Evolutionary conservation across 495 filamentous ascomycete species (phyloP).

Genomic region (Penicillium crystallinum): DNA sequence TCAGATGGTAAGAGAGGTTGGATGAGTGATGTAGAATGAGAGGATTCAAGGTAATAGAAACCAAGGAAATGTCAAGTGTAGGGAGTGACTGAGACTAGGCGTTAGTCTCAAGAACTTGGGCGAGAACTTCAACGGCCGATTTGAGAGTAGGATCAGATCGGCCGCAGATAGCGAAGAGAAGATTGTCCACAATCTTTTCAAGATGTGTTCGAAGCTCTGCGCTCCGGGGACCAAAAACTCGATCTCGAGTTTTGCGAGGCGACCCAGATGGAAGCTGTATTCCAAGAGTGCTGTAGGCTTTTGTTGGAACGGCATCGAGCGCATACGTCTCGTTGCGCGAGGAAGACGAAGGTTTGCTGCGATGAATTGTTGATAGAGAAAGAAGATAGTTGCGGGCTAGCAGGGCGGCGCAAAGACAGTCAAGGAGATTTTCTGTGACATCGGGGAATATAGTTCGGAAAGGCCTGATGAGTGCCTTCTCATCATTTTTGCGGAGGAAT

Average conservation of each 20-base stretch:
- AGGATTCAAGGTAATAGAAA: background rate
- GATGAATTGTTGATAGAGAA: conserved; percentile 27
- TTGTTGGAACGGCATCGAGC: conserved; percentile 33
- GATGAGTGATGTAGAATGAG: background rate
- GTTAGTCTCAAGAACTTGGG: conserved; percentile 40
- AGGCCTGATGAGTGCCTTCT: conserved; percentile 34
- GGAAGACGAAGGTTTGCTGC: conserved; percentile 20
- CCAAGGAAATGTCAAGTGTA: conserved; percentile 3
- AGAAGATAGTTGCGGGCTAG: conserved; percentile 58
- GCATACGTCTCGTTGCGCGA: conserved; percentile 18
- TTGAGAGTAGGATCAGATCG: conserved; percentile 34
- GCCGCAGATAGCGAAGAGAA: conserved; percentile 38
- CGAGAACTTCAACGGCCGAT: conserved; percentile 38
- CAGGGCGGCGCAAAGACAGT: conserved; percentile 60
- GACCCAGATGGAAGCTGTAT: conserved; percentile 29
- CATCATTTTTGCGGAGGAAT: conserved; percentile 36
- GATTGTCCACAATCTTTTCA: conserved; percentile 38
- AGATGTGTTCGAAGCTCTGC: conserved; percentile 31
- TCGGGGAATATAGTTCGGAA: conserved; percentile 56
- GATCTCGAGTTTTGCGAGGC: conserved; percentile 28
- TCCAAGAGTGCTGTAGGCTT: conserved; percentile 32
- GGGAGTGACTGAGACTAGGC: conserved; percentile 13
- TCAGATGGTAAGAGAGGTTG: background rate
- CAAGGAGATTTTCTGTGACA: conserved; percentile 50
- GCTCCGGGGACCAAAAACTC: conserved; percentile 28